Percentiles rank a stretch among this genome's conserved stretches.
Evolutionary conservation across 352 stramenopile species (phyloP).

Genomic region (Globisporangium echinulatum): DNA sequence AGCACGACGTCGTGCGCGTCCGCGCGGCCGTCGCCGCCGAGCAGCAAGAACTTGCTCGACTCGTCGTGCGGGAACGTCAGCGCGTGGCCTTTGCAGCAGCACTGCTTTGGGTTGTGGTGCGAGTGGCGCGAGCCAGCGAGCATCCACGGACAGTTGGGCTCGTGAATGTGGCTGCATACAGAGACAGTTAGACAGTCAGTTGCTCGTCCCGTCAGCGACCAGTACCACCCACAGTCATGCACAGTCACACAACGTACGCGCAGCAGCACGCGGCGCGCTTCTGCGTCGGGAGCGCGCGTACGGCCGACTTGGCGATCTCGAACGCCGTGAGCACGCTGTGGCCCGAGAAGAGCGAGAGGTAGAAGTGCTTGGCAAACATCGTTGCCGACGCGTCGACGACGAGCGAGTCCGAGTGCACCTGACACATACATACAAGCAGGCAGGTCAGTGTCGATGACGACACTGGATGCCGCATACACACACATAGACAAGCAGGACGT

Average conservation of each 20-base stretch:
- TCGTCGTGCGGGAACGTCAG: conserved; percentile 75
- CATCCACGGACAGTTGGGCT: conserved; percentile 67
- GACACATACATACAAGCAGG: background rate
- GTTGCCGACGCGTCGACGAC: conserved; percentile 69
- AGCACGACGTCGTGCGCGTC: conserved; percentile 59
- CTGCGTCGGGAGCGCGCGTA: conserved; percentile 55
- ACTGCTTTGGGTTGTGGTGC: conserved; percentile 56
- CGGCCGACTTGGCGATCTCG: conserved; percentile 65
- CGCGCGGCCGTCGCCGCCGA: conserved; percentile 27
- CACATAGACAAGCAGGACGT: conserved; percentile 6
- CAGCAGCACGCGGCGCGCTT: conserved; percentile 66
- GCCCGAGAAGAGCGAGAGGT: conserved; percentile 70
- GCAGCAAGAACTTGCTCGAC: conserved; percentile 74
- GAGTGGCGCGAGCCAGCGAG: conserved; percentile 54
- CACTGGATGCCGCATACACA: background rate
- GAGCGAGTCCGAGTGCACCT: conserved; percentile 73
- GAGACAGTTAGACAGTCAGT: background rate
- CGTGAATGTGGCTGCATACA: conserved; percentile 54
- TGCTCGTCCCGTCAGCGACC: background rate
- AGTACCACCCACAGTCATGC: no score
- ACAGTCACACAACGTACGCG: conserved; percentile 37
- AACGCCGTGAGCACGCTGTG: conserved; percentile 65
- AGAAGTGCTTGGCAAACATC: conserved; percentile 85
- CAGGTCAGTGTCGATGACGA: background rate
- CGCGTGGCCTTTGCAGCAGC: conserved; percentile 64